Conservation (phyloP, 2,329 filamentous ascomycete species). For the Microdochium nivale region DNA sequence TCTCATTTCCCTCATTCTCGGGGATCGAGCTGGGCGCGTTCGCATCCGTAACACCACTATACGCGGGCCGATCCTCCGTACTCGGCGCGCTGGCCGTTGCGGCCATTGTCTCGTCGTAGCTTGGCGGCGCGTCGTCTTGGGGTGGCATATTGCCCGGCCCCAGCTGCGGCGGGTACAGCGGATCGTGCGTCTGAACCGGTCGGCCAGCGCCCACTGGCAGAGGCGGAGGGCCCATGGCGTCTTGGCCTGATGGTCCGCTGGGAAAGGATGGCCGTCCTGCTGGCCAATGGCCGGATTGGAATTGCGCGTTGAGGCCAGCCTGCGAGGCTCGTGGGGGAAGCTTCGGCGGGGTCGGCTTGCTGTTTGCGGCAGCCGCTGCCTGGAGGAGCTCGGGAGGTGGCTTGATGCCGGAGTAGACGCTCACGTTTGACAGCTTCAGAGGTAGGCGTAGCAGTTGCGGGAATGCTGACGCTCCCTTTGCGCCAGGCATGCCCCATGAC, state of each 20-base stretch:
- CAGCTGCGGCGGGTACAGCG: slow-evolving; percentile 51
- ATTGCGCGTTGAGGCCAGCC: slow-evolving; percentile 13
- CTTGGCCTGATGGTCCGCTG: slow-evolving; percentile 8
- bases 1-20: neutral
- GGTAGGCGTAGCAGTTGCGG: slow-evolving; percentile 74
- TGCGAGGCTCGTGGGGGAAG: slow-evolving; percentile 24
- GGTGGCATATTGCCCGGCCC: slow-evolving; percentile 31
- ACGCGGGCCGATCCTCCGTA: slow-evolving; percentile 50
- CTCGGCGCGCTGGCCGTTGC: slow-evolving; percentile 58
- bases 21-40: slow-evolving; percentile 44
- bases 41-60: slow-evolving; percentile 55
- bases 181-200: slow-evolving; percentile 29
- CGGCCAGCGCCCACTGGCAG: slow-evolving; percentile 10
- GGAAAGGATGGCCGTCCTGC: slow-evolving; percentile 4
- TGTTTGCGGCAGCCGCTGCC: slow-evolving; percentile 5
- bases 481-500: slow-evolving; percentile 51
- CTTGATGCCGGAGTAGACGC: slow-evolving; percentile 80
- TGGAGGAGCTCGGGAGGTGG: slow-evolving; percentile 68
- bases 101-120: slow-evolving; percentile 89
- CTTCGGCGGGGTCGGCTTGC: slow-evolving; percentile 9
- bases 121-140: slow-evolving; percentile 78
- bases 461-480: slow-evolving; percentile 22
- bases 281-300: slow-evolving; percentile 1
- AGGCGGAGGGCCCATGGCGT: slow-evolving; percentile 13
- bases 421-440: slow-evolving; percentile 62